Conservation (phyloP, 2,329 filamentous ascomycete genomes). For the Cytospora mali region DNA sequence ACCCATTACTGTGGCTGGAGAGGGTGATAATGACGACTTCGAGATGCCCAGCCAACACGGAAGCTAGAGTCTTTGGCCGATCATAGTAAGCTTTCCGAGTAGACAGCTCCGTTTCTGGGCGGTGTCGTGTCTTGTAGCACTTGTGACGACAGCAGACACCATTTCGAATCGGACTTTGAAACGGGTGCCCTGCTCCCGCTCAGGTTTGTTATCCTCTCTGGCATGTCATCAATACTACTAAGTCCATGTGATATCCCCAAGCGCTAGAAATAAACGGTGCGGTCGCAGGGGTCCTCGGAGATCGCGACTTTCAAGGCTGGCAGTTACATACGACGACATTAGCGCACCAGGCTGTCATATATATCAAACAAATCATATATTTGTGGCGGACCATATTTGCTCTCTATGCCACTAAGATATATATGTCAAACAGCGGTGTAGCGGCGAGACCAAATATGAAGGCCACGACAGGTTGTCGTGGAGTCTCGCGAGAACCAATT, state of each 20-base stretch:
- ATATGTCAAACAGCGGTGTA: slow-evolving; percentile 21
- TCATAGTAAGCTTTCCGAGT: background rate
- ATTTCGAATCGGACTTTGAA: background rate
- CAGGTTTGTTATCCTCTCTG: background rate
- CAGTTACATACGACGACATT: slow-evolving; percentile 1
- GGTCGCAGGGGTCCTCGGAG: background rate
- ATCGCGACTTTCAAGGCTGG: slow-evolving; percentile 6
- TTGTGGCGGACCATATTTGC: background rate
- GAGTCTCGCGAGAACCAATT: background rate
- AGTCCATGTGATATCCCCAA: background rate
- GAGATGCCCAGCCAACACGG: background rate
- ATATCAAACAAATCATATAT: background rate
- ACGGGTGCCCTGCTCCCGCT: background rate
- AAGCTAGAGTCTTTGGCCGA: background rate
- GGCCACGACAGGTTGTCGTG: background rate
- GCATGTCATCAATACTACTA: background rate
- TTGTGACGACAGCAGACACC: background rate
- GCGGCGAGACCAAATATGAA: background rate
- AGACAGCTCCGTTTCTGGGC: background rate
- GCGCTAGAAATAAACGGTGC: background rate
- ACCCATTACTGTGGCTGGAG: background rate
- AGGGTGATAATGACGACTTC: background rate
- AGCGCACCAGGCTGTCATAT: background rate
- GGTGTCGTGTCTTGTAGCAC: background rate
- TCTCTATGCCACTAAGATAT: background rate